These are phyloP conservation scores for Trichophyton mentagrophytes DNA, from an alignment of 2,329 filamentous ascomycete genomes.

Conservation along the genomic window DNA sequence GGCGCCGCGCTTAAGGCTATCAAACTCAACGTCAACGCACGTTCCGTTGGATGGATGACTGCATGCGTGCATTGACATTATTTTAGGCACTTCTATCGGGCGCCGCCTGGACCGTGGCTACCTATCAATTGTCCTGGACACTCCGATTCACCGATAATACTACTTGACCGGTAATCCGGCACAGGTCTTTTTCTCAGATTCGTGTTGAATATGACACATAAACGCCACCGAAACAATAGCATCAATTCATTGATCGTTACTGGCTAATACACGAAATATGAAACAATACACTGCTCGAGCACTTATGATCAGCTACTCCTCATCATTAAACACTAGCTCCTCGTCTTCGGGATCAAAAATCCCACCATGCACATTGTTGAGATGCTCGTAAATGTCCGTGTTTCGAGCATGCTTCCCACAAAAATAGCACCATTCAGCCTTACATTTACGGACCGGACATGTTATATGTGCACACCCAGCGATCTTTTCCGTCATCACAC, in stretches of 20 bases:
- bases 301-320: neutral
- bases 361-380: neutral
- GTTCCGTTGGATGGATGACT: neutral
- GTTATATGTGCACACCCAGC: slow-evolving; percentile 32
- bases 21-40: neutral
- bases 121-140: too few species aligned
- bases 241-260: neutral
- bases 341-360: neutral
- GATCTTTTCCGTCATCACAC: slow-evolving; percentile 26
- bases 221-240: neutral
- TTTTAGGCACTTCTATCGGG: too few species aligned
- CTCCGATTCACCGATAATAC: too few species aligned
- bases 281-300: neutral
- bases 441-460: neutral
- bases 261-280: too few species aligned
- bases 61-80: too few species aligned
- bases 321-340: neutral
- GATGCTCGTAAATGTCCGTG: slow-evolving; percentile 1
- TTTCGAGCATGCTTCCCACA: neutral
- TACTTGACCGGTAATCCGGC: too few species aligned
- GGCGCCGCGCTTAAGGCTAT: neutral
- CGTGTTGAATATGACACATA: too few species aligned
- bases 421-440: slow-evolving; percentile 2
- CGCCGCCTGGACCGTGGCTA: too few species aligned
- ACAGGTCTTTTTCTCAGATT: too few species aligned